Base-by-base conservation (phyloP, 768 basidiomycete genomes). In the Dentipellis sp. region DNA sequence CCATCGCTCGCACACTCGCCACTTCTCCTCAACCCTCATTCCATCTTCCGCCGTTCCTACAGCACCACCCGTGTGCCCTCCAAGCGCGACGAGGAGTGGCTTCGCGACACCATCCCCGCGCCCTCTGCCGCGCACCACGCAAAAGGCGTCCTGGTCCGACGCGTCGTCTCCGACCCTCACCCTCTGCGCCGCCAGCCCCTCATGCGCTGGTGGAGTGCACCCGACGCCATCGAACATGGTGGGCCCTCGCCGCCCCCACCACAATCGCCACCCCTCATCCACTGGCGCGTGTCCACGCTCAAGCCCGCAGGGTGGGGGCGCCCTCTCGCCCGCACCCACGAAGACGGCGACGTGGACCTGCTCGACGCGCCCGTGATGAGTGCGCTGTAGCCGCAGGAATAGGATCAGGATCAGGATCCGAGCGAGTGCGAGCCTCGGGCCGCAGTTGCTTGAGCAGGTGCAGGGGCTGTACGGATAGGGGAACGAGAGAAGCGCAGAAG, bases 61-160 rank as follows among this genome's bases (percentile, higher is more conserved):
- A 53, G 65, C 2, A 29, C 69, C 10, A 69, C 71, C 14, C 71
- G 62, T 39, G 62, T 69, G 10, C 79, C 80, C 16, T 77, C 73
- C 50, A 72, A 76, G 50, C 75, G 73, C 62, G 79, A 82, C 58
- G 78, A 84, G 61, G 71, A 71, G 59, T 85, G 83, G 83, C 70
- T 85, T 54, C 75, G 79, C 67, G 83, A 85, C 71, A 84, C 82
- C 61, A 71, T 84, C 1, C 83, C 83, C 58, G n/a, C 45, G 10
- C 14, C 51, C 51, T 21, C 55, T 47, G 11, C 3, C 40, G 7
- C 53, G 22, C 34, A 14, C 17, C 17, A 12, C 17, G 1, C 12
- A 12, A 17, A 17, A 14, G 22, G 22, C 48, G 48, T 22, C 7
- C 48, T 22, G 3, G 22, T 49, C 3, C 48, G 21, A 10, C 48